Conservation (phyloP, 768 basidiomycete genomes). For the Boletus reticuloceps region DNA sequence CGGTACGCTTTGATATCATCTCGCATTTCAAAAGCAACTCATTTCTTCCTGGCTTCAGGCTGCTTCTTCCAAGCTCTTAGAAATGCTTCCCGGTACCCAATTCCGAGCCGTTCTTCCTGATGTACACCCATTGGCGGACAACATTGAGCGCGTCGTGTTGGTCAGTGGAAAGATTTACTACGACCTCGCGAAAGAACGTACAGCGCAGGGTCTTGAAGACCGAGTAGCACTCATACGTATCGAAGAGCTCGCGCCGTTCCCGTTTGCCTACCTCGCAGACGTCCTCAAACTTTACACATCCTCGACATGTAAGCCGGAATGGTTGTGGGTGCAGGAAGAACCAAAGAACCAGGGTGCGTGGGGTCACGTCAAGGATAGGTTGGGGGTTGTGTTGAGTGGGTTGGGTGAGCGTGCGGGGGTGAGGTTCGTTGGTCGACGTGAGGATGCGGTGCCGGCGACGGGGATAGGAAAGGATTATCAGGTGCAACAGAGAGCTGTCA, state of each 20-base stretch:
- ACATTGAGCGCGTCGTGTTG: conserved; percentile 65
- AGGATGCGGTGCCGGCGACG: conserved; percentile 74
- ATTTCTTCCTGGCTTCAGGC: conserved; percentile 42
- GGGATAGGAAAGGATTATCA: conserved; percentile 71
- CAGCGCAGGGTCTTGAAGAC: conserved; percentile 43
- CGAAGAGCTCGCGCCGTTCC: conserved; percentile 89
- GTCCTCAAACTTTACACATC: conserved; percentile 45
- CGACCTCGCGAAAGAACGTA: conserved; percentile 73
- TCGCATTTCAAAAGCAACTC: not conserved
- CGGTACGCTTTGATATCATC: conserved; percentile 45
- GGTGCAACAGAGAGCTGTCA: conserved; percentile 58
- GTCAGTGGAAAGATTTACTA: conserved; percentile 87
- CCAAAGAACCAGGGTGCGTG: conserved; percentile 86
- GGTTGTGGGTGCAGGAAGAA: conserved; percentile 82
- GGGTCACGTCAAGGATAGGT: conserved; percentile 58
- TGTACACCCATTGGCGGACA: conserved; percentile 26
- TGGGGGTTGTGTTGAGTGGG: conserved; percentile 48
- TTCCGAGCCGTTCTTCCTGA: conserved; percentile 74
- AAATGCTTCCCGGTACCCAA: conserved; percentile 53
- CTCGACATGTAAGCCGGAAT: conserved; percentile 37
- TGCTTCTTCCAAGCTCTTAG: conserved; percentile 64
- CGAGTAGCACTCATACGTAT: conserved; percentile 70
- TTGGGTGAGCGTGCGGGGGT: conserved; percentile 37
- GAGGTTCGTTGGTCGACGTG: conserved; percentile 62
- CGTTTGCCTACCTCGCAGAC: conserved; percentile 53